These are phyloP conservation scores for Penicillium glabrum DNA, from an alignment of 2,329 filamentous ascomycete species.

Conservation along the genomic window DNA sequence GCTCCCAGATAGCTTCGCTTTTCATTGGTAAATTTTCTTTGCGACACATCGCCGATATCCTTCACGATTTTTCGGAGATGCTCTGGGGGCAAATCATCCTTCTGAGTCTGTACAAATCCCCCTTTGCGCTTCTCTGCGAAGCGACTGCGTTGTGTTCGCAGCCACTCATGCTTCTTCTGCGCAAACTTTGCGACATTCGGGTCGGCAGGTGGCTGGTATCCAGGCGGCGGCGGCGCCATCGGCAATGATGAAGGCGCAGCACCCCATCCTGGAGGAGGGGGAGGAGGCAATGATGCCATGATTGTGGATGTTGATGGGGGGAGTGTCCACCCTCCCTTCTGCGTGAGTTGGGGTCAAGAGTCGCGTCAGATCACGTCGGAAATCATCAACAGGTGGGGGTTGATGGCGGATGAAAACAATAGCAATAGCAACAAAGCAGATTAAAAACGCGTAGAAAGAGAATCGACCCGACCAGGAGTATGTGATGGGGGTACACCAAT, in stretches of 20 bases:
- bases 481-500: not conserved
- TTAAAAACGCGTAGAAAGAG: constrained; percentile 4
- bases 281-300: constrained; percentile 64
- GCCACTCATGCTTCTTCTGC: constrained; percentile 99
- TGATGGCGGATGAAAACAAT: not conserved
- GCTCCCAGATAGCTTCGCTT: constrained; percentile 97
- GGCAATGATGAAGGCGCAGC: constrained; percentile 54
- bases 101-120: constrained; percentile 96
- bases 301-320: constrained; percentile 29
- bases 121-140: constrained; percentile 97
- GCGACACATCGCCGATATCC: constrained; percentile 98
- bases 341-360: constrained; percentile 27
- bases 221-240: constrained; percentile 75
- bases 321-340: constrained; percentile 24
- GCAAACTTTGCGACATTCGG: constrained; percentile 90
- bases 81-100: constrained; percentile 97
- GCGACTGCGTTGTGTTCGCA: constrained; percentile 83
- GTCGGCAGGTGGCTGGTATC: constrained; percentile 77
- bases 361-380: constrained; percentile 37
- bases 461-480: constrained; percentile 8
- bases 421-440: not conserved
- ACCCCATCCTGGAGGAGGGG: constrained; percentile 68
- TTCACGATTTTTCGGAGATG: constrained; percentile 97
- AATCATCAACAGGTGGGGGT: constrained; percentile 15
- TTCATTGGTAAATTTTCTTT: constrained; percentile 98